Evolutionary conservation across 257 asterid genomes (phyloP), one percentile per base, ranked within the genome.

Genomic region (Linaria vulgaris): DNA sequence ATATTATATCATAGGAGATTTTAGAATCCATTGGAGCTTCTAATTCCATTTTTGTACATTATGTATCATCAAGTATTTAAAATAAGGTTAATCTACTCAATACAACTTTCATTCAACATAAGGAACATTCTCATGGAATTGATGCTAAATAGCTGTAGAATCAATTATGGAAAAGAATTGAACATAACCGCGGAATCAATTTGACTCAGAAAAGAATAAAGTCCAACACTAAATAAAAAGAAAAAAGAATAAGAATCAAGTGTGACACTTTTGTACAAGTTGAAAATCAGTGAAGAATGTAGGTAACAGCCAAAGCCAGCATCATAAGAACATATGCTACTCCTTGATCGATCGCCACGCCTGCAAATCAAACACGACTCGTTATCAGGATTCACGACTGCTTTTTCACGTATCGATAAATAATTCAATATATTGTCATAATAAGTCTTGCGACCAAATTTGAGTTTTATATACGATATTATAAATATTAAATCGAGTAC

Each of bases 311-410:
- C 56, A 47, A 60, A 16, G 55, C 66, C 19, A 60, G 39, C 54
- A 44, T 19, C 66, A 60, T 60, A 12, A 60, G 66, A 19, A 46
- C 16, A 38, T 61, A 61, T 15, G 67, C 67, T 15, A 61, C 46
- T 48, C 67, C 67, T 61, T 61, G 67, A 48, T 61, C 67, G 9
- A 61, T 47, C 11, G 67, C 39, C 12, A 9, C 31, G 12, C 56
- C 67, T 61, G 67, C 66, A 47, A 61, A 21, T 21, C 12, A 56
- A 11, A 3, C 13, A 30, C 0, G 27, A 14, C 19, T 55, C 34
- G 12, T n/a, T 5, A 47, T 49, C 3, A 39, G 2, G 43, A 23
- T 19, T n/a, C n/a, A n/a, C n/a, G n/a, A n/a, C 17, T 0, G 13
- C 17, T 44, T 0, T 15, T 44, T 44, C 15, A 14, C 47, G 4